These are phyloP conservation scores for Botrytis hyacinthi DNA, from an alignment of 2,329 filamentous ascomycete species.

Conservation along the genomic window DNA sequence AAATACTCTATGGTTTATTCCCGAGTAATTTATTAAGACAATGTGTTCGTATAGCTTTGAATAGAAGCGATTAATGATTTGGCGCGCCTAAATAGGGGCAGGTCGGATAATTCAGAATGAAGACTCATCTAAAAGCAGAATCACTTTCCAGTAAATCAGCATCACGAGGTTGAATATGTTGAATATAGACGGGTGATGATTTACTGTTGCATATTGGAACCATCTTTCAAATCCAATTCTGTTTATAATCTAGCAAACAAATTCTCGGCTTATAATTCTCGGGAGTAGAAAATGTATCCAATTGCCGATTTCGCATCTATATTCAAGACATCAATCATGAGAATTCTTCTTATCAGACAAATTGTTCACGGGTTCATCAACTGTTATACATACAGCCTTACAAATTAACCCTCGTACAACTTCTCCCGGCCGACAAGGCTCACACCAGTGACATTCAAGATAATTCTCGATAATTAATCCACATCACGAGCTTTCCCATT, in stretches of 20 bases:
- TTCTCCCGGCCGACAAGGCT: background rate
- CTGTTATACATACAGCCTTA: background rate
- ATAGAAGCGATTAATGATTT: background rate
- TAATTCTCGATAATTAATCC: background rate
- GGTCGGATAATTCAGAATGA: background rate
- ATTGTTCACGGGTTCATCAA: background rate
- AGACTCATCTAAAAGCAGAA: background rate
- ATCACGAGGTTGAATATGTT: background rate
- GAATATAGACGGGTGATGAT: no score
- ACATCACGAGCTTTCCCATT: background rate
- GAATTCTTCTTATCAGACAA: background rate
- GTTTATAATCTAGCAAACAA: background rate
- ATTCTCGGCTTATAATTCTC: no score
- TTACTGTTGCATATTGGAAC: background rate
- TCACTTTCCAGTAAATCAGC: background rate
- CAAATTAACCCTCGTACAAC: background rate
- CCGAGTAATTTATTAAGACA: background rate
- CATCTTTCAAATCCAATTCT: no score
- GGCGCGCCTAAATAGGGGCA: background rate
- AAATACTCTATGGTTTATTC: background rate
- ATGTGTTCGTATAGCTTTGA: background rate
- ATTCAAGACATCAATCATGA: background rate
- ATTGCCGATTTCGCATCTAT: background rate
- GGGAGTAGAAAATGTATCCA: background rate
- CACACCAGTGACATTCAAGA: slow-evolving; percentile 11